These are phyloP conservation scores for Babesia ovata DNA, from an alignment of 169 alveolate species.

Conservation along the genomic window DNA sequence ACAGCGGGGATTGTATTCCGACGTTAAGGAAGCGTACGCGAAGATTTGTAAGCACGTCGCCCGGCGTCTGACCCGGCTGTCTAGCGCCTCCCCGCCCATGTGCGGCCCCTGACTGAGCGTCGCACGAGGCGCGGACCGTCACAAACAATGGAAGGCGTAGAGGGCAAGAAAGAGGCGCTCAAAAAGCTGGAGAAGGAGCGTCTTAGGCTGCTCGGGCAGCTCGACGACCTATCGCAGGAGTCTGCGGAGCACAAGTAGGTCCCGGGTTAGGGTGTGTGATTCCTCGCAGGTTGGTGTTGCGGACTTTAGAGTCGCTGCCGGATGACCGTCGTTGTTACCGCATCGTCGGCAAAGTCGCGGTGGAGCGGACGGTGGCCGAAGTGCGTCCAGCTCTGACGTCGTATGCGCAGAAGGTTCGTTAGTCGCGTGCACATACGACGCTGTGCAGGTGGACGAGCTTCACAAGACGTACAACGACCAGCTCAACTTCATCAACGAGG, in stretches of 20 bases:
- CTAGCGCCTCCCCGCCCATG: background rate
- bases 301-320: slow-evolving; percentile 82
- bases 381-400: slow-evolving; percentile 79
- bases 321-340: slow-evolving; percentile 87
- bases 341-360: slow-evolving; percentile 88
- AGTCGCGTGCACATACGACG: background rate
- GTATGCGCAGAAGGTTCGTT: slow-evolving; percentile 53
- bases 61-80: background rate
- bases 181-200: slow-evolving; percentile 62
- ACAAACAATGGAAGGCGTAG: slow-evolving; percentile 40
- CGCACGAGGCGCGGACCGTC: background rate
- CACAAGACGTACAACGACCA: slow-evolving; percentile 25
- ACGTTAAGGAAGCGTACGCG: slow-evolving; percentile 50
- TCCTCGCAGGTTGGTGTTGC: slow-evolving; percentile 79
- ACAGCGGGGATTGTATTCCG: slow-evolving; percentile 49
- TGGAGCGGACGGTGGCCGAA: slow-evolving; percentile 87
- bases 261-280: background rate
- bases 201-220: slow-evolving; percentile 51
- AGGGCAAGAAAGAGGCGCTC: slow-evolving; percentile 47
- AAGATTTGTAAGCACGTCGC: slow-evolving; percentile 42
- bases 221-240: slow-evolving; percentile 84
- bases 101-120: background rate
- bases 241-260: slow-evolving; percentile 81
- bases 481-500: slow-evolving; percentile 42
- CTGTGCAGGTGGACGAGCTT: slow-evolving; percentile 38